These are phyloP conservation scores for Penicillium egyptiacum DNA, from an alignment of 495 filamentous ascomycete species.

Conservation along the genomic window DNA sequence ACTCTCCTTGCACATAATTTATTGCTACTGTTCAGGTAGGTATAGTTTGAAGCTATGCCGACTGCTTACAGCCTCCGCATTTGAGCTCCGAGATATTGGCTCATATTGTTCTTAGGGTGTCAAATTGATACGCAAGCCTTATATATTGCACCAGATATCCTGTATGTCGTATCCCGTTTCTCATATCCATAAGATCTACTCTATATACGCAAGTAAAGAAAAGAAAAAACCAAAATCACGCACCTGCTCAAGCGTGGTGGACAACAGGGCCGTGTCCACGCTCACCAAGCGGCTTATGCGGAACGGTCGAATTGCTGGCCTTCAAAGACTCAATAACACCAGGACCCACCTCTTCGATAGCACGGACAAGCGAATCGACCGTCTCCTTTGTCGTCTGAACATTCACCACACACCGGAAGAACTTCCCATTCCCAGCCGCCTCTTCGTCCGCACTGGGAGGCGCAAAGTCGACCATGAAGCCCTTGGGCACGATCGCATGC, in stretches of 20 bases:
- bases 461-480: conserved; percentile 95
- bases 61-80: background rate
- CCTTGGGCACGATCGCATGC: conserved; percentile 61
- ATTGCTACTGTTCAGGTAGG: background rate
- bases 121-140: background rate
- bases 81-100: background rate
- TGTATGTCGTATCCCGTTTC: conserved; percentile 4
- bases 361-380: conserved; percentile 72
- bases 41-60: background rate
- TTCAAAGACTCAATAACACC: conserved; percentile 44
- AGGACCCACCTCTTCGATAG: conserved; percentile 65
- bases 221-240: background rate
- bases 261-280: conserved; percentile 41
- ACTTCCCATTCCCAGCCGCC: conserved; percentile 63
- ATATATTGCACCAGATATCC: background rate
- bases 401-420: conserved; percentile 90
- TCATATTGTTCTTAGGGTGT: background rate
- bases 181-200: background rate
- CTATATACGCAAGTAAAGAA: conserved; percentile 1
- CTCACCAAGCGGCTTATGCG: conserved; percentile 31
- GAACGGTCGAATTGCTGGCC: conserved; percentile 12
- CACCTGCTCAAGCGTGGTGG: conserved; percentile 21
- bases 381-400: conserved; percentile 68
- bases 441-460: conserved; percentile 58
- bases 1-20: background rate